A percentile compares a stretch with the other conserved stretches of the same genome.
Evolutionary conservation across 805 yeast species (phyloP).

Genomic region (Metschnikowia chrysomelidarum): DNA sequence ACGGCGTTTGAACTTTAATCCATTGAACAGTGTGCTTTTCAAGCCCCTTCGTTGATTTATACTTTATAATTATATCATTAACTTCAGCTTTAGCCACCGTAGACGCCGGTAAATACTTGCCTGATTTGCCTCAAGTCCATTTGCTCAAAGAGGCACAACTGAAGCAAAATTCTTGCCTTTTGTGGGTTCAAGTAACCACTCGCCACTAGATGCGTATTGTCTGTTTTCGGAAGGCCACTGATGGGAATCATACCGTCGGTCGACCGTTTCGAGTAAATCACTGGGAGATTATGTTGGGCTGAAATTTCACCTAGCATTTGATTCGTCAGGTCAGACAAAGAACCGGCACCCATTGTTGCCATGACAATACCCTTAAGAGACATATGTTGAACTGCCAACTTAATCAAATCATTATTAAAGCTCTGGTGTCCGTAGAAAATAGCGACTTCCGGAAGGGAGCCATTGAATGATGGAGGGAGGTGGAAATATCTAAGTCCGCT

Average conservation of each 20-base stretch:
- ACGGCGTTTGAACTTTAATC: not conserved
- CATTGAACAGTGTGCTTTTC: not conserved
- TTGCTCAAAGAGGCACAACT: slow-evolving; percentile 48
- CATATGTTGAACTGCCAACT: slow-evolving; percentile 44
- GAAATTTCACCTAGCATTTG: slow-evolving; percentile 40
- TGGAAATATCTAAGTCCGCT: slow-evolving; percentile 38
- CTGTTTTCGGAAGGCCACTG: slow-evolving; percentile 36
- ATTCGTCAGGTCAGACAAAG: slow-evolving; percentile 52
- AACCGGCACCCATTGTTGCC: slow-evolving; percentile 75
- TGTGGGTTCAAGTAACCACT: slow-evolving; percentile 68
- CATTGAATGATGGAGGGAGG: slow-evolving; percentile 22
- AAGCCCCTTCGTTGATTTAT: not conserved
- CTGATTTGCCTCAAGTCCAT: slow-evolving; percentile 41
- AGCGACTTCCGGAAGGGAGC: slow-evolving; percentile 43
- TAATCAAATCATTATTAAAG: slow-evolving; percentile 47
- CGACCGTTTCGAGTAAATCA: slow-evolving; percentile 63
- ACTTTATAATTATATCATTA: not conserved
- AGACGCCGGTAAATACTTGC: slow-evolving; percentile 48
- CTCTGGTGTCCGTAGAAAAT: slow-evolving; percentile 63
- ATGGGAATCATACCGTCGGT: slow-evolving; percentile 71
- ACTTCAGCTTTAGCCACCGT: slow-evolving; percentile 21
- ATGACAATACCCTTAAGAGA: slow-evolving; percentile 54
- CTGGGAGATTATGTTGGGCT: slow-evolving; percentile 44
- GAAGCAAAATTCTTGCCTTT: slow-evolving; percentile 57
- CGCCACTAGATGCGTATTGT: slow-evolving; percentile 37